Evolutionary conservation across 257 asterid species (phyloP), one percentile per base, ranked within the genome.

Genomic region (Apocynum venetum): DNA sequence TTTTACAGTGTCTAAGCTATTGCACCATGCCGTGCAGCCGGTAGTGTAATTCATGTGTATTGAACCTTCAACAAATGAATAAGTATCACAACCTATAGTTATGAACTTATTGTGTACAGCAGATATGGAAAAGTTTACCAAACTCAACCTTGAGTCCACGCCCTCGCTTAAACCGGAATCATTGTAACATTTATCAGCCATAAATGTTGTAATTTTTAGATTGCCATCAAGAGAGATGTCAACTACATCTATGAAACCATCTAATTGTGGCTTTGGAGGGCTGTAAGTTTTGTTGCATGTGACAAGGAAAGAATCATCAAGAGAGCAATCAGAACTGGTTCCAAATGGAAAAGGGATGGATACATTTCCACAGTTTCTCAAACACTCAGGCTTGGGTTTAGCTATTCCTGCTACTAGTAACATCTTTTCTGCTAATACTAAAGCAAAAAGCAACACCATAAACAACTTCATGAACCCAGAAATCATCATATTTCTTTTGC

Each of bases 21-120:
- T 31, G 56, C 87, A 84, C 69, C 56, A 66, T 0, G 87, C 79
- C 12, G 74, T 75, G 55, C 87, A 84, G 12, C 83, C 83, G 0
- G 80, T 69, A 2, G 67, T 77, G 63, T 38, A 71, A 19, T 53
- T 46, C 49, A 57, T 69, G 75, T 8, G 57, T 4, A 51, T 13
- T 0, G 57, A 64, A 0, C 81, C 84, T 14, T 57, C 25, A 15
- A 79, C 38, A 3, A 68, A n/a, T 2, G 84, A 85, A 41, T 80
- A 76, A 20, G 81, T 80, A 81, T 84, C 88, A 52, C 87, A 86
- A 1, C 87, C 89, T 1, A 83, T 41, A 0, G 73, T 77, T 0
- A 75, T 72, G 78, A 81, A 81, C 76, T 76, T 84, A 63, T 87
- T 84, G 11, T 15, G 71, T 0, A 79, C 56, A 73, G 77, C 79